phyloP scores from a whole-genome alignment of 441 rosid genomes.

The Euphorbia corollata region DNA sequence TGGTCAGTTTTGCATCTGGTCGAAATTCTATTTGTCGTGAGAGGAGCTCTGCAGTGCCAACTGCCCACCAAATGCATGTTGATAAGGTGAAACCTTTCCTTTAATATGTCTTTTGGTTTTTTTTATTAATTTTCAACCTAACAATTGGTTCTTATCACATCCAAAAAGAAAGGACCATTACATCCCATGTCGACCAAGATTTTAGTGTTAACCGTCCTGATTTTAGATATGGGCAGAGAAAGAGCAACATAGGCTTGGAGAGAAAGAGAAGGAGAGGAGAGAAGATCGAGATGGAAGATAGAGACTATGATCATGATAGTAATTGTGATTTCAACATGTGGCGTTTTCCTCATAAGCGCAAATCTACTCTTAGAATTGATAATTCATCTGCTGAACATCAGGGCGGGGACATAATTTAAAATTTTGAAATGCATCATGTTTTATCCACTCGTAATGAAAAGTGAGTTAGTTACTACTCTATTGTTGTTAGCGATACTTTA shows the following conservation, averaged over 20 bases:
- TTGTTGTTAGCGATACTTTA: slow-evolving; percentile 10
- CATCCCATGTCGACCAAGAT: slow-evolving; percentile 47
- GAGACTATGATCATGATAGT: slow-evolving; percentile 56
- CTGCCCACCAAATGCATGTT: slow-evolving; percentile 41
- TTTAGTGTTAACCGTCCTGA: slow-evolving; percentile 55
- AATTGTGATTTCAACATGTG: slow-evolving; percentile 53
- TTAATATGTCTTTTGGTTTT: slow-evolving; percentile 17
- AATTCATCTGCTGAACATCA: slow-evolving; percentile 55
- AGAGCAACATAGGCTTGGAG: slow-evolving; percentile 64
- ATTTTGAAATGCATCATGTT: slow-evolving; percentile 38
- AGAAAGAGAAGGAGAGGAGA: slow-evolving; percentile 63
- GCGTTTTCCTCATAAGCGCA: slow-evolving; percentile 45
- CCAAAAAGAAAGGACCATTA: slow-evolving; percentile 64
- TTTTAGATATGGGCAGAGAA: slow-evolving; percentile 50
- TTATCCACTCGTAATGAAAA: slow-evolving; percentile 53
- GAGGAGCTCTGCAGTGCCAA: slow-evolving; percentile 53
- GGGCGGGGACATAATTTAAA: slow-evolving; percentile 51
- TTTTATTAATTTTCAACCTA: slow-evolving; percentile 20
- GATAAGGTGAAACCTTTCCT: slow-evolving; percentile 71
- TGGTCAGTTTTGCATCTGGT: slow-evolving; percentile 37
- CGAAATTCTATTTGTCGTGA: slow-evolving; percentile 56
- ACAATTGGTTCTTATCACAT: slow-evolving; percentile 24
- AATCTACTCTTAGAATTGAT: slow-evolving; percentile 34
- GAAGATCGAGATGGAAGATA: slow-evolving; percentile 62
- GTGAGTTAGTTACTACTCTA: slow-evolving; percentile 29